A percentile compares a stretch with the other conserved stretches of the same genome.
These are phyloP conservation scores for Haplographium delicatum DNA, from an alignment of 495 filamentous ascomycete genomes.

Conservation along the genomic window DNA sequence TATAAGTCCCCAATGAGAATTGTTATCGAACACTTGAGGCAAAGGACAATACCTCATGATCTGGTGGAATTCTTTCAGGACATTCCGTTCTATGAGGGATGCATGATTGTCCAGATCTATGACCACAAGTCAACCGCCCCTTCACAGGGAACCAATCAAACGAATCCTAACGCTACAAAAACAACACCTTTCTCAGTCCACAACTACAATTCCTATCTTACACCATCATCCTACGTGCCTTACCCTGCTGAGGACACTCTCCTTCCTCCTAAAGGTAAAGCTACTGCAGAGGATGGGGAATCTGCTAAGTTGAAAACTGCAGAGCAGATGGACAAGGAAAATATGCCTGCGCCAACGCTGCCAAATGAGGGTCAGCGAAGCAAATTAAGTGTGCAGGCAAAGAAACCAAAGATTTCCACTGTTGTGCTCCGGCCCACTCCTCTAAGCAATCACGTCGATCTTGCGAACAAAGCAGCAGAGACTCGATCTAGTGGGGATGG, in stretches of 20 bases:
- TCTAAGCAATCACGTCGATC: constrained; percentile 65
- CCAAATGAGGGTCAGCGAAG: constrained; percentile 41
- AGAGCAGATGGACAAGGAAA: constrained; percentile 39
- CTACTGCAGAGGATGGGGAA: constrained; percentile 25
- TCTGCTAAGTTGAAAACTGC: constrained; percentile 30
- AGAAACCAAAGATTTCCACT: constrained; percentile 64
- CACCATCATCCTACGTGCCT: constrained; percentile 79
- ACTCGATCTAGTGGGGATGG: constrained; percentile 27
- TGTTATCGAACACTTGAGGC: constrained; percentile 64
- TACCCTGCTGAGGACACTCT: constrained; percentile 62
- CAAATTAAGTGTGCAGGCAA: constrained; percentile 29
- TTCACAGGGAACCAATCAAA: constrained; percentile 51
- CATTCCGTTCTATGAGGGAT: constrained; percentile 90
- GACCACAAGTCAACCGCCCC: constrained; percentile 70
- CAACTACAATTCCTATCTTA: constrained; percentile 81
- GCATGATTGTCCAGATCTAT: constrained; percentile 86
- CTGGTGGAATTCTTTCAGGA: constrained; percentile 54
- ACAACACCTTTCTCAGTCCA: constrained; percentile 75
- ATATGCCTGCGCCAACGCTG: constrained; percentile 43
- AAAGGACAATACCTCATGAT: constrained; percentile 46
- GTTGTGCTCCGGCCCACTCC: constrained; percentile 83
- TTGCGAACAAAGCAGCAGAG: constrained; percentile 53
- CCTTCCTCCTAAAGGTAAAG: constrained; percentile 24
- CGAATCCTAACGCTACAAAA: constrained; percentile 52
- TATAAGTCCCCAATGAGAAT: constrained; percentile 89